Percentiles rank a stretch among this genome's conserved stretches.
Evolutionary conservation across 495 filamentous ascomycete species (phyloP).

Genomic region (Aspergillus haitiensis): DNA sequence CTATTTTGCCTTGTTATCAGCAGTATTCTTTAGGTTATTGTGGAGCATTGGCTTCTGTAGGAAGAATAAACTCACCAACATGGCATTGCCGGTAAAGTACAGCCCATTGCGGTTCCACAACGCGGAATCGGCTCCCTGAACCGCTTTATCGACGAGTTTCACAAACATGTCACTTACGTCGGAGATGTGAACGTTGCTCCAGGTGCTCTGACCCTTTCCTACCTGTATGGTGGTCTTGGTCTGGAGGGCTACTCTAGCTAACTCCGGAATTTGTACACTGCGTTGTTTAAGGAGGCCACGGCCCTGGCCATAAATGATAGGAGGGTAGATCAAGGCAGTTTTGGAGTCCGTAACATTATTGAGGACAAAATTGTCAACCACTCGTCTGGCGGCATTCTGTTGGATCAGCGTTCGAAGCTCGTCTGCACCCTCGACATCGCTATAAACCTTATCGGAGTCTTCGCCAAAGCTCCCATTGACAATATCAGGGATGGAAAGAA

Average conservation of each 20-base stretch:
- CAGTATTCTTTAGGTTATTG: background rate
- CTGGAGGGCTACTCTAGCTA: conserved; percentile 54
- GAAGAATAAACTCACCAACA: conserved; percentile 39
- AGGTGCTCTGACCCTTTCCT: conserved; percentile 56
- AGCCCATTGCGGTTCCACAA: conserved; percentile 71
- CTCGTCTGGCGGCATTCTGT: conserved; percentile 44
- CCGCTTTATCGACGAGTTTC: conserved; percentile 53
- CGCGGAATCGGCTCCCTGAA: conserved; percentile 60
- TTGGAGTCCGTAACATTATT: conserved; percentile 41
- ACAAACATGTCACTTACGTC: conserved; percentile 66
- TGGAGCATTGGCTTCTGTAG: background rate
- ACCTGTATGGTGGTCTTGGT: conserved; percentile 58
- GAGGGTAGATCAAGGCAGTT: conserved; percentile 68
- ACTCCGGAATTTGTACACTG: conserved; percentile 59
- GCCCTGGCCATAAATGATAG: conserved; percentile 70
- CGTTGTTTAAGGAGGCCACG: conserved; percentile 62
- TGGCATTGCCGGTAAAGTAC: conserved; percentile 63
- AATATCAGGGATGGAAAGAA: conserved; percentile 35
- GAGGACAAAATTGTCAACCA: conserved; percentile 54
- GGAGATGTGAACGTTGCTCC: conserved; percentile 67
- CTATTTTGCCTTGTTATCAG: conserved; percentile 14
- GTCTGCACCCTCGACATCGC: conserved; percentile 28
- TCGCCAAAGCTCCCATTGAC: conserved; percentile 26
- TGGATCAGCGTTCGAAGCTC: conserved; percentile 44
- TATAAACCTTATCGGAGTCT: conserved; percentile 27